A percentile compares a stretch with the other conserved stretches of the same genome.
phyloP scores from a whole-genome alignment of 768 basidiomycete genomes.

The Roridomyces roridus region DNA sequence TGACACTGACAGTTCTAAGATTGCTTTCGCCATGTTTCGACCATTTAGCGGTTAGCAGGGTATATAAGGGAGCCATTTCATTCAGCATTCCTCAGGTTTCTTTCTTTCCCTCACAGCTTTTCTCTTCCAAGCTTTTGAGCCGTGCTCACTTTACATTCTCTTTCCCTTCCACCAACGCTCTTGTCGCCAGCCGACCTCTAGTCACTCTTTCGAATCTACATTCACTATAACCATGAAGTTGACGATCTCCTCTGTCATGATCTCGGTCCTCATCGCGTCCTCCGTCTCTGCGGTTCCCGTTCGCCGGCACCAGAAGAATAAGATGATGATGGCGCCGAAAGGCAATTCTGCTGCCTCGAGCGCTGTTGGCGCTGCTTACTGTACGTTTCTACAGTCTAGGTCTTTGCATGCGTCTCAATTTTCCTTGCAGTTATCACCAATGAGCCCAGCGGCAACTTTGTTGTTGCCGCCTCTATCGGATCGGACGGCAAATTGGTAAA shows the following conservation, averaged over 20 bases:
- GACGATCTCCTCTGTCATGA: conserved; percentile 26
- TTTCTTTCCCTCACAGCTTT: conserved; percentile 20
- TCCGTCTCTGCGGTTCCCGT: conserved; percentile 22
- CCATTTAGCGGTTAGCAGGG: neutral
- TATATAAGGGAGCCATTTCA: conserved; percentile 8
- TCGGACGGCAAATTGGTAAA: conserved; percentile 48
- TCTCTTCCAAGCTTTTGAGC: conserved; percentile 15
- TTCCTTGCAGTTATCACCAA: conserved; percentile 54
- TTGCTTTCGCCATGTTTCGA: too few species aligned
- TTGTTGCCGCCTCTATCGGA: conserved; percentile 50
- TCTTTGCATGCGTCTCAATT: neutral
- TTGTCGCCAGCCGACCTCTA: conserved; percentile 24
- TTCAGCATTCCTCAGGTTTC: conserved; percentile 12
- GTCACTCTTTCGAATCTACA: conserved; percentile 19
- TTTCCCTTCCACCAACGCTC: conserved; percentile 9
- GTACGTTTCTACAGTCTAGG: conserved; percentile 16
- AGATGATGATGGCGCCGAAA: conserved; percentile 18
- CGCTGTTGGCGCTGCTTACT: conserved; percentile 37
- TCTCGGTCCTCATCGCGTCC: conserved; percentile 25
- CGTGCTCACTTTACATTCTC: conserved; percentile 25
- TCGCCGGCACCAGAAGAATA: neutral
- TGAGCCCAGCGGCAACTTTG: conserved; percentile 49
- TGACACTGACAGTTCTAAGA: too few species aligned
- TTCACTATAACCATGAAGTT: conserved; percentile 22
- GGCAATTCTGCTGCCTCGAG: neutral